Base-by-base conservation (phyloP, 768 basidiomycete genomes). In the Sistotremastrum niveocremeum region DNA sequence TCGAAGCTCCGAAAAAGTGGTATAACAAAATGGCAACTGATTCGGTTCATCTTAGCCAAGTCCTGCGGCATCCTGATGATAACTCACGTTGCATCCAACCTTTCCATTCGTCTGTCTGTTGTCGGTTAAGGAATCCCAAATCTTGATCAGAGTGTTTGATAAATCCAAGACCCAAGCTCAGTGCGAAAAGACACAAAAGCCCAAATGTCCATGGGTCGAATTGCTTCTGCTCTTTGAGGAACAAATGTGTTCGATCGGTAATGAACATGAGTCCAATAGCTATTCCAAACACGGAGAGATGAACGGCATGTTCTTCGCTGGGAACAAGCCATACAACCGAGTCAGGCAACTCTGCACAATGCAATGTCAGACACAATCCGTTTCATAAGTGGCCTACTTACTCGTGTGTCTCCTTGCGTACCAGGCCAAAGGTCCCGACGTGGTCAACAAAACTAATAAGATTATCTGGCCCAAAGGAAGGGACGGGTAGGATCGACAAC, bases 61-160 rank as follows among this genome's bases (percentile, higher is more conserved):
- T 37, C 28, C 29, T 29, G 8, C 42, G 32, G 38, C 34, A 39
- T 43, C 30, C 12, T 5, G 34, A 42, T 8, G 28, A 34, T 5
- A 20, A 61, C 82, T 46, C 56, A 88, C 88, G 71, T 68, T 95
- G 90, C 90, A 95, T 95, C 90, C 90, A 95, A 3, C 90, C 90
- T 62, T 94, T 94, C 90, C 90, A 95, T 63, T 95, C 90, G 53
- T 95, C 88, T 1, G 89, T 94, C 61, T 94, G 88, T 42, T 91
- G 86, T 47, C 90, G 73, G 56, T 89, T 93, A 54, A 95, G 66
- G 62, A 91, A 87, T 0, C 90, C 90, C 44, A 84, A 63, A 56
- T 95, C 88, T 55, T 82, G 87, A 52, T 87, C 86, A 11, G 71
- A 72, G 12, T 73, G 73, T 57, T 77, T 79, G 51, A 86, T 62